Evolutionary conservation across 169 alveolate genomes (phyloP).

Genomic region (Plasmodium fragile): DNA sequence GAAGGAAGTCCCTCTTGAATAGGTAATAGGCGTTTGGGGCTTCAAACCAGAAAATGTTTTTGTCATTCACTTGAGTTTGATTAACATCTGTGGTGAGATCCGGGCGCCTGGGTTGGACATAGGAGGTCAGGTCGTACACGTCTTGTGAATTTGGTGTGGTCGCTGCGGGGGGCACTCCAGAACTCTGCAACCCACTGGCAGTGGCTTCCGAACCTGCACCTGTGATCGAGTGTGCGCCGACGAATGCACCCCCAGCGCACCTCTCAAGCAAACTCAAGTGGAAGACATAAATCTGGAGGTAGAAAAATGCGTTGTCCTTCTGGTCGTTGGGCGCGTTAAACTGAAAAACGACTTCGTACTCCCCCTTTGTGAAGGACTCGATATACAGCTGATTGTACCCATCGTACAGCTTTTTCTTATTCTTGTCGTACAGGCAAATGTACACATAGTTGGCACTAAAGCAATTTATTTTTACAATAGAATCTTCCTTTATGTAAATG

Average conservation of each 20-base stretch:
- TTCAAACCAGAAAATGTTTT: neutral
- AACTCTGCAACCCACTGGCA: neutral
- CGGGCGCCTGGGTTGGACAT: neutral
- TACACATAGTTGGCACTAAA: slow-evolving; percentile 41
- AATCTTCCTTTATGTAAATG: slow-evolving; percentile 12
- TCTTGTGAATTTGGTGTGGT: neutral
- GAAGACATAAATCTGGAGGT: slow-evolving; percentile 50
- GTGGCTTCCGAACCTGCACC: neutral
- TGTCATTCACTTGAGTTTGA: neutral
- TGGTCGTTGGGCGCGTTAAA: slow-evolving; percentile 23
- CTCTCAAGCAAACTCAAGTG: slow-evolving; percentile 15
- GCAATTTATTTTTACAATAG: slow-evolving; percentile 56
- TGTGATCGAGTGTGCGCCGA: neutral
- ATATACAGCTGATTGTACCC: slow-evolving; percentile 48
- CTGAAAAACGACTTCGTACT: slow-evolving; percentile 28
- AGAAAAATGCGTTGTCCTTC: slow-evolving; percentile 24
- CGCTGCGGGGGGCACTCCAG: neutral
- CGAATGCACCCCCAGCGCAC: neutral
- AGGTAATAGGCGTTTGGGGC: slow-evolving; percentile 12
- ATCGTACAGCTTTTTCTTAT: slow-evolving; percentile 16
- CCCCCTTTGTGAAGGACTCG: slow-evolving; percentile 53
- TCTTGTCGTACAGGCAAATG: slow-evolving; percentile 18
- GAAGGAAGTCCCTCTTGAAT: slow-evolving; percentile 12
- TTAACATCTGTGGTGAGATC: neutral
- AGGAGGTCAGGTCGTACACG: neutral